Base-by-base conservation (phyloP, 169 alveolate genomes). In the Plasmodium berghei region DNA sequence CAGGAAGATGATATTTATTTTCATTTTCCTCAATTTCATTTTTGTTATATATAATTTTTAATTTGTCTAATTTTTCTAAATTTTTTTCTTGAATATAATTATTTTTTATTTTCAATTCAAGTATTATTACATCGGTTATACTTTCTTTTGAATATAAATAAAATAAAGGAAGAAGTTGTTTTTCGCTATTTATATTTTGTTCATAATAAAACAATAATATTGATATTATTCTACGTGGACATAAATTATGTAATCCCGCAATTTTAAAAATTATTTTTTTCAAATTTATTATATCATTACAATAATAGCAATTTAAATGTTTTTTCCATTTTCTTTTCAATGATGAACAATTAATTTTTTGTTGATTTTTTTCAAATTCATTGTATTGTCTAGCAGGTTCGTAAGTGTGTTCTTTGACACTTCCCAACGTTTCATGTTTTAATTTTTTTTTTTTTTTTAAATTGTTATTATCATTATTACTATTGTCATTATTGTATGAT, bases 221-320 rank as follows among this genome's bases (percentile, higher is more conserved):
- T 14, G 89, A 77, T 28, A 77, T 26, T 8, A 77, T 45, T 45
- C 89, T 77, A 5, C 89, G 46, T 1, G 89, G 89, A 34, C 89
- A 77, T 16, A 77, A 77, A 34, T 77, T 77, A 42, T 77, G 89
- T 28, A 77, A 70, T 4, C 89, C 89, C 9, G 89, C 61, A 12
- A 77, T 64, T 8, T 16, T 48, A 26, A 77, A 77, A 14, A 77
- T 77, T 9, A 49, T 10, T n/a, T 64, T 77, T 9, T 77, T 77
- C 45, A 77, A 45, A n/a, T 64, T 77, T 18, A 77, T 48, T 24
- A 77, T 28, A 42, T 77, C 89, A 16, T 56, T 77, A n/a, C 89
- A 77, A 24, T 77, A 77, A 48, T 64, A 77, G 40, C 89, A 77
- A 9, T 52, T 62, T 24, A 77, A 49, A 58, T 77, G 89, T 18